Evolutionary conservation across 1,284 basidiomycete species (phyloP).

Genomic region (Ustilago lituana): DNA sequence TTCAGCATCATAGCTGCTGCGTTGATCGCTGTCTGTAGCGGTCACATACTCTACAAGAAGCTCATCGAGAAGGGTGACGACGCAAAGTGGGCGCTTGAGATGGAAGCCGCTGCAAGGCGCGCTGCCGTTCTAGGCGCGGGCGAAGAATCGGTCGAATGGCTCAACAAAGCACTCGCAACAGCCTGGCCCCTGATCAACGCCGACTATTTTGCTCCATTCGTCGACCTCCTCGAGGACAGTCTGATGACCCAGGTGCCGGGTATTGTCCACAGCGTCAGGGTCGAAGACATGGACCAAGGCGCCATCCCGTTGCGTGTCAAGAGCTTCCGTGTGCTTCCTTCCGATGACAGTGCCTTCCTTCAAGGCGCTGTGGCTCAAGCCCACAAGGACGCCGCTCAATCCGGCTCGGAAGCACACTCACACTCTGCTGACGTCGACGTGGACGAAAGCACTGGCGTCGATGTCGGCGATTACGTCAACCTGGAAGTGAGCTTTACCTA

Average conservation of each 20-base stretch:
- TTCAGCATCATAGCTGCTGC: constrained; percentile 34
- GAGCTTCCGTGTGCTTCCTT: constrained; percentile 49
- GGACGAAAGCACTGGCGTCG: constrained; percentile 31
- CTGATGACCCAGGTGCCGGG: constrained; percentile 64
- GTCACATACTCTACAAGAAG: constrained; percentile 45
- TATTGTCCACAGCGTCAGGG: constrained; percentile 58
- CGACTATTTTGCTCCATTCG: constrained; percentile 61
- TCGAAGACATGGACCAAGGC: constrained; percentile 63
- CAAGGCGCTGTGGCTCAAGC: constrained; percentile 30
- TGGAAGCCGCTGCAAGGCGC: constrained; percentile 29
- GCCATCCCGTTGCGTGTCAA: constrained; percentile 53
- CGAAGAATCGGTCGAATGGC: constrained; percentile 60
- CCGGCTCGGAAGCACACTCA: not conserved
- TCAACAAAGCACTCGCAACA: constrained; percentile 56
- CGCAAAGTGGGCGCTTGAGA: constrained; percentile 40
- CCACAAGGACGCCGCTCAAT: constrained; percentile 28
- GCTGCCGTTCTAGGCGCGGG: constrained; percentile 10
- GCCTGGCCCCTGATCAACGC: constrained; percentile 61
- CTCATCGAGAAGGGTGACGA: constrained; percentile 37
- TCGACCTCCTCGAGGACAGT: constrained; percentile 63
- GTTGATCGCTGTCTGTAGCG: constrained; percentile 25
- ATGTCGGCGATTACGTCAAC: constrained; percentile 58
- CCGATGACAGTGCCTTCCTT: constrained; percentile 44
- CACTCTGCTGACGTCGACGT: constrained; percentile 8
- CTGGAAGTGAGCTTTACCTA: constrained; percentile 60